Evolutionary conservation across 2,329 filamentous ascomycete genomes (phyloP), one percentile per base, ranked within the genome.

Genomic region (Pseudopyrenochaeta lycopersici): DNA sequence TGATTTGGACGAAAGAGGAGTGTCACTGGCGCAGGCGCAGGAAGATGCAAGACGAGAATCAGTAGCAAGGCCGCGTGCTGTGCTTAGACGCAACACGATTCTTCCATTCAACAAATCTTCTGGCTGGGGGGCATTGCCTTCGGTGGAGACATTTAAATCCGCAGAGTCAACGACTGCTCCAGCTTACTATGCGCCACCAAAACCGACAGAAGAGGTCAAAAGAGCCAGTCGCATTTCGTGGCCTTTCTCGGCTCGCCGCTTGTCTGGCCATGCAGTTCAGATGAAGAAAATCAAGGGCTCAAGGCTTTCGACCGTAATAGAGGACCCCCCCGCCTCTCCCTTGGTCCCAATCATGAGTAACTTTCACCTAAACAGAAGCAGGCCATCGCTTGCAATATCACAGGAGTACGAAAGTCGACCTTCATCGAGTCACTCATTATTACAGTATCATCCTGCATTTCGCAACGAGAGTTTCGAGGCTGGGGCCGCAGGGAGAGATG

Each of bases 51-150:
- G 62, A 44, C 46, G 45, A 20, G 55, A 59, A 7, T 39, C 56
- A 3, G 41, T 72, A 6, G 43, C 65, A 10, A 70, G 60, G 45
- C 72, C 72, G n/a, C 72, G 70, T 48, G 54, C 66, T 33, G 67
- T 73, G 0, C 55, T 74, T 6, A 64, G 68, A 51, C 68, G 72
- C 31, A 73, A 67, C 39, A 68, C 65, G 2, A 55, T 72, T 11
- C 56, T 74, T 3, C 70, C 72, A 1, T 76, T 74, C 64, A 72
- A 74, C 39, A 59, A 67, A 2, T 70, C 23, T 5, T 27, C 69
- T 12, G 77, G 75, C 32, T 81, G 78, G 78, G 76, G 70, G 14
- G 63, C 75, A 42, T 60, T 80, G 9, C 67, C 67, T 10, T 80
- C 78, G 1, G 67, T 71, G n/a, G 77, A 80, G 35, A 70, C 66